Evolutionary conservation across 2,329 filamentous ascomycete genomes (phyloP), one percentile per base, ranked within the genome.

Genomic region (Thermoascus crustaceus): DNA sequence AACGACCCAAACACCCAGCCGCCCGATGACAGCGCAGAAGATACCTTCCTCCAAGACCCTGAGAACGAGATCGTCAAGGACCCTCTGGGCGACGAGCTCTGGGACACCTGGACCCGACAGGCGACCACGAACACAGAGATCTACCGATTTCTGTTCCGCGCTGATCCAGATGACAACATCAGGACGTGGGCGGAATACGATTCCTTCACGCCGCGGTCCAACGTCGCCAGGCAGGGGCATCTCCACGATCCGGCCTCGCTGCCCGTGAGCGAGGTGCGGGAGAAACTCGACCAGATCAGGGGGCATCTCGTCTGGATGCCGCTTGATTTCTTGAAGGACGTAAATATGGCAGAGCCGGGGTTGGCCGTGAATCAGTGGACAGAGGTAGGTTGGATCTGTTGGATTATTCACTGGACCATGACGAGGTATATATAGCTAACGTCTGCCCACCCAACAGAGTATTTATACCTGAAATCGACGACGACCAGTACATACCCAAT

Each of bases 261-360:
- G 57, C 81, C 83, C 0, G 74, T 78, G 0, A 69, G 79, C 16
- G 80, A 93, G 37, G 78, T 91, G 5, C 73, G 84, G 10, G 59
- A 72, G 45, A 86, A 89, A 58, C 67, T 96, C 32, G 79, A 86
- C 49, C 72, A 81, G 53, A 77, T 96, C 47, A 80, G 78, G 63
- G 89, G 89, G 0, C 89, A 96, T 66, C 60, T 96, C 25, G 89
- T 96, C 5, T 93, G 85, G 85, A 89, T 94, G 80, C 87, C 87
- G n/a, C 60, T 96, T 51, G 76, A 87, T 30, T 96, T 94, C 56
- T 61, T 96, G 54, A 72, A 75, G 50, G 79, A 94, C 44, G 86
- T 80, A 0, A 73, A 85, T 49, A 93, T 96, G 87, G 88, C 88
- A 0, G 88, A 95, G 66, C 76, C 75, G 51, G 88, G 89, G 0